Base-by-base conservation (phyloP, 2,329 filamentous ascomycete genomes). In the Alternaria sp. region DNA sequence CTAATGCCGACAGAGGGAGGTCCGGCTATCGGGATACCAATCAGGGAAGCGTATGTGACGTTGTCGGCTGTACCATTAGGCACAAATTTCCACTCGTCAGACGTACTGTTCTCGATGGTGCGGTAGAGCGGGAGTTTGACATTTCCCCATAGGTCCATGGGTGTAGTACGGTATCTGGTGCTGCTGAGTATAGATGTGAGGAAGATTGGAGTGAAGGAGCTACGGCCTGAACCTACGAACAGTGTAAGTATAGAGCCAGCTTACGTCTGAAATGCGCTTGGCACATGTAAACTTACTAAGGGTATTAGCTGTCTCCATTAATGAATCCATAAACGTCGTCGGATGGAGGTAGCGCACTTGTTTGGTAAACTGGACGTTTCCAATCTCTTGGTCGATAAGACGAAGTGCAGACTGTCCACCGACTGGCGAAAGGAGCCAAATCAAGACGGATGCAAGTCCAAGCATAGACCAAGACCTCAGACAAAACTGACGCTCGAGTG, bases 331-430 rank as follows among this genome's bases (percentile, higher is more conserved):
- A 2, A 67, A 26, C 5, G 66, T 62, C 9, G 56, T 17, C 1
- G 73, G 71, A 28, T 61, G 54, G 50, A 77, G 54, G 43, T 75
- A 77, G 12, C 68, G 61, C 10, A 70, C 32, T 2, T 66, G 66
- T 17, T 45, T 62, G 21, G 60, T 69, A 6, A 63, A 64, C 10
- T 59, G 40, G 8, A 69, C 46, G n/a, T 64, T 52, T 10, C 60
- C 49, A 5, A 26, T 49, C 43, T 76, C 68, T 40, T 66, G 63
- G 13, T 61, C 49, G 5, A 75, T 49, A 5, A 77, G 54, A 13
- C 75, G 69, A n/a, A 77, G 67, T 2, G 74, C 72, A 15, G 74
- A 72, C 49, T 76, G 75, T 11, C 74, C 75, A 12, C 75, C 74
- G 12, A 77, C 62, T 1, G 75, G 74, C 6, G 75, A 76, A 8